These are phyloP conservation scores for Lipomyces chichibuensis DNA, from an alignment of 805 yeast genomes.

Conservation along the genomic window DNA sequence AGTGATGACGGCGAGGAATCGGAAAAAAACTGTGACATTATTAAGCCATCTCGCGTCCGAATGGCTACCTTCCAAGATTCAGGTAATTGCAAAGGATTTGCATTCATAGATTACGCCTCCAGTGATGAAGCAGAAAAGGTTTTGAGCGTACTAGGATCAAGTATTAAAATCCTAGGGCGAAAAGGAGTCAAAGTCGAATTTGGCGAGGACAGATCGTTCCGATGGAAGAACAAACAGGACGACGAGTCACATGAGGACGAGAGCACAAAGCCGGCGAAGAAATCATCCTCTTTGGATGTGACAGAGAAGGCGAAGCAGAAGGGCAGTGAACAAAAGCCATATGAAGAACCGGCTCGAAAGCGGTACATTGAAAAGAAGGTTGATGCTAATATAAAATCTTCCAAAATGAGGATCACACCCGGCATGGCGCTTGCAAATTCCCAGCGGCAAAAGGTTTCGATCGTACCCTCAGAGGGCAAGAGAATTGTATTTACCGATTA, in stretches of 20 bases:
- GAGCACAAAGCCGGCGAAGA: neutral
- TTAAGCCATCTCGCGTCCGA: constrained; percentile 76
- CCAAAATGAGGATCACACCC: constrained; percentile 46
- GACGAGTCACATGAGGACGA: constrained; percentile 24
- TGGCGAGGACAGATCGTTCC: constrained; percentile 85
- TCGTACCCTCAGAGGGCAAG: constrained; percentile 88
- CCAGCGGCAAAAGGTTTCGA: constrained; percentile 84
- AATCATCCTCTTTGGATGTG: neutral
- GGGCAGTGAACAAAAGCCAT: neutral
- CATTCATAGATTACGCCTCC: constrained; percentile 82
- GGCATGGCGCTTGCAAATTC: constrained; percentile 88
- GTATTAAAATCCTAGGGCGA: constrained; percentile 65
- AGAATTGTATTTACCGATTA: constrained; percentile 65
- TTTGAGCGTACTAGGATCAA: constrained; percentile 69
- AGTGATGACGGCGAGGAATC: constrained; percentile 78
- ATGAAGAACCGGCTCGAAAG: neutral
- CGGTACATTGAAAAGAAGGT: neutral
- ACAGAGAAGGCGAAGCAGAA: neutral
- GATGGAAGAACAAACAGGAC: constrained; percentile 39
- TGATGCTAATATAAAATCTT: neutral
- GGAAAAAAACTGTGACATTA: constrained; percentile 87
- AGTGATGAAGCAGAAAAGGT: constrained; percentile 84
- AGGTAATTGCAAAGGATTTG: constrained; percentile 96
- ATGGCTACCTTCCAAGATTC: constrained; percentile 98
- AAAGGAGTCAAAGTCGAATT: constrained; percentile 73